These are phyloP conservation scores for Barbarea vulgaris DNA, from an alignment of 345 rosid genomes.

Conservation along the genomic window DNA sequence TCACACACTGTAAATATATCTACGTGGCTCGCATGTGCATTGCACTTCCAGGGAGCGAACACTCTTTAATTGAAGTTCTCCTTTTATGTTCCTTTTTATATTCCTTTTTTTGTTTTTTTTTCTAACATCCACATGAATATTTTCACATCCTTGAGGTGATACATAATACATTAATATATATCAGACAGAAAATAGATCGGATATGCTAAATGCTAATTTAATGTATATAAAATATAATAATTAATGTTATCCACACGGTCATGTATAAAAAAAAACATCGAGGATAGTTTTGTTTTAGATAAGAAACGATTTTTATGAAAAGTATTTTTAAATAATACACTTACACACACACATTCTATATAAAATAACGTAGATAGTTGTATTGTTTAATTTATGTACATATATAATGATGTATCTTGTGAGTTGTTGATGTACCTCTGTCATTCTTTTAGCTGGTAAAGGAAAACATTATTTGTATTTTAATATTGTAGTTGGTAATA, in stretches of 20 bases:
- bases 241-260: constrained; percentile 37
- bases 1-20: constrained; percentile 28
- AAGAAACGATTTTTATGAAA: neutral
- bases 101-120: neutral
- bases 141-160: constrained; percentile 3
- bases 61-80: constrained; percentile 9
- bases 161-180: constrained; percentile 21
- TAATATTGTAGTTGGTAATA: constrained; percentile 40
- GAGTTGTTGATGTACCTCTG: constrained; percentile 37
- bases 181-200: constrained; percentile 2
- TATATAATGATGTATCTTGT: constrained; percentile 14
- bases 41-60: constrained; percentile 27
- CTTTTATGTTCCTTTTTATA: neutral
- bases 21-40: constrained; percentile 44
- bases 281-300: constrained; percentile 6
- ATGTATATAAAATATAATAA: neutral
- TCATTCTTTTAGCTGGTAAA: constrained; percentile 32
- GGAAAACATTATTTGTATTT: constrained; percentile 24
- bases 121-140: constrained; percentile 20
- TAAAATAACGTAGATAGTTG: neutral
- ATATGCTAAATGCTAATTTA: neutral
- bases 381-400: neutral
- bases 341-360: neutral
- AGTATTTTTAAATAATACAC: neutral
- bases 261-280: neutral